Base-by-base conservation (phyloP, 176 grass and related monocot genomes). In the Tuctoria greenei region DNA sequence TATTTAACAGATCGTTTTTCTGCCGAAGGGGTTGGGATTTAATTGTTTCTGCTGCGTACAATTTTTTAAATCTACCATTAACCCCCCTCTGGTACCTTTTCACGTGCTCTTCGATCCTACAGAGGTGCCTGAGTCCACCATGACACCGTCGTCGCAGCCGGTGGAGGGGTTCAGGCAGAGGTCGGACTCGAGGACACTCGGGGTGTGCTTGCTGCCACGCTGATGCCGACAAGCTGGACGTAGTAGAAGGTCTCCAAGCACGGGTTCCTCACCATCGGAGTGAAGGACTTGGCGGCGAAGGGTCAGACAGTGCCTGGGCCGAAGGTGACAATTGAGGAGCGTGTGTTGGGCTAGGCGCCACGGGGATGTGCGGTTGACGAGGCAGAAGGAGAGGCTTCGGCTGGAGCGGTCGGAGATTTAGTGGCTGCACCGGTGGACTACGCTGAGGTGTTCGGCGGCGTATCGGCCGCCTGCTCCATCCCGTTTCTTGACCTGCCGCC, bases 51-150 rank as follows among this genome's bases (percentile, higher is more conserved):
- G n/a, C n/a, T n/a, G n/a, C n/a, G n/a, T n/a, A n/a, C n/a, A n/a
- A n/a, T n/a, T n/a, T n/a, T n/a, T n/a, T n/a, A n/a, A n/a, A n/a
- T n/a, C n/a, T n/a, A n/a, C n/a, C n/a, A n/a, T n/a, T n/a, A n/a
- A n/a, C n/a, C n/a, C n/a, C n/a, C n/a, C n/a, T n/a, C n/a, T n/a
- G n/a, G n/a, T n/a, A n/a, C n/a, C n/a, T n/a, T n/a, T n/a, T n/a
- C n/a, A n/a, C n/a, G n/a, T n/a, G n/a, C n/a, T n/a, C n/a, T n/a
- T n/a, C n/a, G n/a, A n/a, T n/a, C n/a, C n/a, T n/a, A 97, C 91
- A 5, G 94, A 97, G 16, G 91, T 97, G 68, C 94, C 94, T 2
- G 94, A 97, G 85, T 97, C 94, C 25, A 97, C 91, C 84, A 97
- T 97, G 45, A 93, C 94, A 17, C 94, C 94, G 44, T 91, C 91